Conservation (phyloP, 768 basidiomycete genomes). For the Agaricus bisporus region DNA sequence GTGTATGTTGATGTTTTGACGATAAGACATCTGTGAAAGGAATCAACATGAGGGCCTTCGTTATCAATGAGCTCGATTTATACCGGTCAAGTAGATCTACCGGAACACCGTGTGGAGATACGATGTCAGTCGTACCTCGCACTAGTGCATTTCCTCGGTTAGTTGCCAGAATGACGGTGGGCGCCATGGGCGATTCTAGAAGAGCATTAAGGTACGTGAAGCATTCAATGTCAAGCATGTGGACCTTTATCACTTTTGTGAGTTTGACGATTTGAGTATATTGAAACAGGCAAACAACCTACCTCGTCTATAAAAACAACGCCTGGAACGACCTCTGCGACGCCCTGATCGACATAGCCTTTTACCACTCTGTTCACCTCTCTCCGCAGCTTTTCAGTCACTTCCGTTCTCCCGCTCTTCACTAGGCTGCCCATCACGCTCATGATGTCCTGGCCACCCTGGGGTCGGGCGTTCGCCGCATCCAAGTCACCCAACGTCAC, state of each 20-base stretch:
- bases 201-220: conserved; percentile 97
- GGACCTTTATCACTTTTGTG: conserved; percentile 56
- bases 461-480: conserved; percentile 92
- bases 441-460: conserved; percentile 98
- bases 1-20: conserved; percentile 87
- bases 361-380: conserved; percentile 99
- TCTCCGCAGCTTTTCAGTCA: conserved; percentile 91
- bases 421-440: conserved; percentile 91
- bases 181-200: conserved; percentile 94
- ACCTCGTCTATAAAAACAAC: conserved; percentile 99
- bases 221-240: conserved; percentile 99
- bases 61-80: conserved; percentile 14
- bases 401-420: conserved; percentile 90
- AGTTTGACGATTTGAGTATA: neutral
- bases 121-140: conserved; percentile 87
- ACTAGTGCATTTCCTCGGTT: conserved; percentile 92
- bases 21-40: conserved; percentile 70
- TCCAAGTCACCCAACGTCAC: conserved; percentile 94
- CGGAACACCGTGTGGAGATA: conserved; percentile 90
- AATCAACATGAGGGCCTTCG: conserved; percentile 4
- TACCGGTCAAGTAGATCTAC: conserved; percentile 91
- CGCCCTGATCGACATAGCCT: conserved; percentile 95
- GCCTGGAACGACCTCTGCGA: conserved; percentile 96
- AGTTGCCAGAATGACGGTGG: conserved; percentile 94
- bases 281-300: conserved; percentile 16